Evolutionary conservation across 2,329 filamentous ascomycete genomes (phyloP).

Genomic region (Ceratocystis eucalypticola): DNA sequence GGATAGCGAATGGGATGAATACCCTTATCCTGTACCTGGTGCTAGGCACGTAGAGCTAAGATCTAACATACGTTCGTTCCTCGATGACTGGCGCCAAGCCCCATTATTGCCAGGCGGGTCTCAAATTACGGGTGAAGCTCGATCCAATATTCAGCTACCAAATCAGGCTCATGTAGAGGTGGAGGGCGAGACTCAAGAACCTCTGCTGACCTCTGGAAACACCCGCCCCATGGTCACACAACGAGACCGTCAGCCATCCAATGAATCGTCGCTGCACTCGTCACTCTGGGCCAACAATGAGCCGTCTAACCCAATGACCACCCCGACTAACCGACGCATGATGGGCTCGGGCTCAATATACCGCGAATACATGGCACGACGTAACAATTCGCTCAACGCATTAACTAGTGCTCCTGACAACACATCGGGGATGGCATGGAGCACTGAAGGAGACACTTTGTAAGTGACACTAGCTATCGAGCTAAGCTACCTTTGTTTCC

Average conservation of each 20-base stretch:
- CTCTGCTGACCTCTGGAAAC: not conserved
- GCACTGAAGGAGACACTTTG: conserved; percentile 45
- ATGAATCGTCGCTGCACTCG: no score
- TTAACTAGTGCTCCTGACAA: conserved; percentile 37
- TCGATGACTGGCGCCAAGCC: no score
- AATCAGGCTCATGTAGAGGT: not conserved
- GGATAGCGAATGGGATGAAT: not conserved
- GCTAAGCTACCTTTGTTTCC: not conserved
- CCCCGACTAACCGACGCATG: not conserved
- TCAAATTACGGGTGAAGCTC: not conserved
- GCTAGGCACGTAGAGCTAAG: no score
- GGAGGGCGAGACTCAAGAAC: not conserved
- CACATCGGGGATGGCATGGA: conserved; percentile 50
- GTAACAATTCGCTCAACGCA: not conserved
- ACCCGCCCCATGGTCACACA: no score
- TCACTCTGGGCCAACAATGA: not conserved
- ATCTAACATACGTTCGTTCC: no score
- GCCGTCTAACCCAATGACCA: not conserved
- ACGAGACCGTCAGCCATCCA: no score
- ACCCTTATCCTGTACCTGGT: not conserved
- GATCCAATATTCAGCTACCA: not conserved
- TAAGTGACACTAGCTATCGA: conserved; percentile 29
- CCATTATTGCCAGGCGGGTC: not conserved
- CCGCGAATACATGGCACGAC: not conserved
- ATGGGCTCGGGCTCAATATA: not conserved